Conservation (phyloP, 1,284 basidiomycete species). For the Pyrrhoderma lamaoense region DNA sequence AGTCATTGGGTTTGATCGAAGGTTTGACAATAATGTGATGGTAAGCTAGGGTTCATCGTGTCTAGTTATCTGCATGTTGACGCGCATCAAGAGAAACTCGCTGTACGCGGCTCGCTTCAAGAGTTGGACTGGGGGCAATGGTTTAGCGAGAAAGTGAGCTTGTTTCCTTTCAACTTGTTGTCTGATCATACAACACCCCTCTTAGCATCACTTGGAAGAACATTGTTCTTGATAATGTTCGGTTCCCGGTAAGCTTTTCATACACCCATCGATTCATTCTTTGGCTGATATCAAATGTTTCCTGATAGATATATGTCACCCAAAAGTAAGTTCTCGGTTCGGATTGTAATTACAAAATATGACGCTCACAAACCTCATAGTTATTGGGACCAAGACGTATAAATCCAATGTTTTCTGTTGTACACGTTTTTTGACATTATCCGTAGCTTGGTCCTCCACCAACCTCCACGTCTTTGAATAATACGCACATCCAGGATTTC, state of each 20-base stretch:
- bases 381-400: conserved; percentile 53
- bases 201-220: conserved; percentile 51
- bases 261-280: background rate
- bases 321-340: conserved; percentile 41
- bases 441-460: conserved; percentile 37
- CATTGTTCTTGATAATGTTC: conserved; percentile 44
- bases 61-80: background rate
- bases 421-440: background rate
- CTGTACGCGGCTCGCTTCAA: conserved; percentile 61
- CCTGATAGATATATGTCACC: conserved; percentile 52
- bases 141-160: conserved; percentile 46
- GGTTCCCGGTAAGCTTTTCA: conserved; percentile 43
- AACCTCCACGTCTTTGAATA: conserved; percentile 37
- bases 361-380: conserved; percentile 24
- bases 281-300: background rate
- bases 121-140: conserved; percentile 60
- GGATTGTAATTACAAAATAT: background rate
- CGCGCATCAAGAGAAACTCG: conserved; percentile 34
- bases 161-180: background rate
- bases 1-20: conserved; percentile 23
- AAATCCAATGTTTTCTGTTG: conserved; percentile 16
- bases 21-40: conserved; percentile 51
- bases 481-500: conserved; percentile 50
- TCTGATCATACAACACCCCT: background rate
- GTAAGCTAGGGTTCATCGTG: conserved; percentile 23